Evolutionary conservation across 176 grass and related monocot genomes (phyloP).

Genomic region (Oryza meyeriana): DNA sequence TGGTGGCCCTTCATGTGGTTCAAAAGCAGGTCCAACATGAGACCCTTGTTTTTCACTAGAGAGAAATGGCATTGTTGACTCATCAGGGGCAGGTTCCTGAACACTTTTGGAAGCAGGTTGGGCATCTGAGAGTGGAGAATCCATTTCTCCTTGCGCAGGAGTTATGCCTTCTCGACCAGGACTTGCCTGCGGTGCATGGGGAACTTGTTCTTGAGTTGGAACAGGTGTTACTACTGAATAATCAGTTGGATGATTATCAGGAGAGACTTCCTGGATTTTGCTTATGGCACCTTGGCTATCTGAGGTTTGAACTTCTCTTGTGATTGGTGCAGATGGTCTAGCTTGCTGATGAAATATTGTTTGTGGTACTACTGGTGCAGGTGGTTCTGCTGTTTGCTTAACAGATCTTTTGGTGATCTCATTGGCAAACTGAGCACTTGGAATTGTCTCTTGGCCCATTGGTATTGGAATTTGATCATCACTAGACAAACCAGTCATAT

Average conservation of each 20-base stretch:
- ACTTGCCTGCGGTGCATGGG: neutral
- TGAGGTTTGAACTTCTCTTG: neutral
- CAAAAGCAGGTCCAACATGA: neutral
- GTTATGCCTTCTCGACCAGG: neutral
- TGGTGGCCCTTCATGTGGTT: neutral
- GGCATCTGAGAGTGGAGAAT: neutral
- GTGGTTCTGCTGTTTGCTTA: conserved; percentile 20
- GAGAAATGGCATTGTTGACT: conserved; percentile 11
- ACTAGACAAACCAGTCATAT: conserved; percentile 3
- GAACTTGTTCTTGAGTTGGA: conserved; percentile 23
- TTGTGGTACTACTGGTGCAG: conserved; percentile 8
- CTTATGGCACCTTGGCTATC: neutral
- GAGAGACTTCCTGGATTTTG: conserved; percentile 22
- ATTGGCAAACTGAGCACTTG: conserved; percentile 9
- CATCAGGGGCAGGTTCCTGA: conserved; percentile 12
- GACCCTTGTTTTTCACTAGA: conserved; percentile 32
- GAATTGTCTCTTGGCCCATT: conserved; percentile 10
- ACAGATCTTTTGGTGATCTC: neutral
- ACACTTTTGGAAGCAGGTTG: neutral
- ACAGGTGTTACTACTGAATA: neutral
- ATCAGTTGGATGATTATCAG: neutral
- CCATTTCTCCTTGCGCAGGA: neutral
- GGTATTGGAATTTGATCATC: conserved; percentile 24
- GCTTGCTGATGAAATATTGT: conserved; percentile 10
- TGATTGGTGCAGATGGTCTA: conserved; percentile 15